These are phyloP conservation scores for Penicillium griseofulvum DNA, from an alignment of 2,329 filamentous ascomycete species.

Conservation along the genomic window DNA sequence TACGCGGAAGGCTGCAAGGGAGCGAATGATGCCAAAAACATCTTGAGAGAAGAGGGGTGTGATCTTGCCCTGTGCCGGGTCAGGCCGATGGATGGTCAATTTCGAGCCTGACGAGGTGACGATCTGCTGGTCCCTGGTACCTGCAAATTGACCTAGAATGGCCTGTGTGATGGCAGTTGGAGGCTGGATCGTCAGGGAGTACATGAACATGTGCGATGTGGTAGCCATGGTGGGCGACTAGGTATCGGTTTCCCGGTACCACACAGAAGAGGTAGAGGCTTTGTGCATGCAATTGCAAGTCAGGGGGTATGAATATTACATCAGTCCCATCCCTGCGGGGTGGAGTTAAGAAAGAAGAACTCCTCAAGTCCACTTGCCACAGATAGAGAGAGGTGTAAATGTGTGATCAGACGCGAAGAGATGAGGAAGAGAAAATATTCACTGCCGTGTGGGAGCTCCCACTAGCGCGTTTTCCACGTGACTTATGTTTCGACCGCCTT, in stretches of 20 bases:
- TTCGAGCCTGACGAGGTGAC: conserved; percentile 88
- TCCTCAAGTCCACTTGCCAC: conserved; percentile 28
- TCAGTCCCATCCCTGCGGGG: conserved; percentile 38
- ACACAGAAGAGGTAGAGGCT: conserved; percentile 7
- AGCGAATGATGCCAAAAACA: conserved; percentile 91
- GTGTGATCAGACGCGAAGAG: conserved; percentile 6
- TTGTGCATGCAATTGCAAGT: conserved; percentile 29
- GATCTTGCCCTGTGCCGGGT: conserved; percentile 81
- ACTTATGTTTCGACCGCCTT: conserved; percentile 38
- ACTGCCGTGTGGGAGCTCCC: conserved; percentile 26
- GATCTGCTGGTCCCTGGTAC: conserved; percentile 97
- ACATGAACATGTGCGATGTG: conserved; percentile 98
- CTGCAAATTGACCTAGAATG: conserved; percentile 90
- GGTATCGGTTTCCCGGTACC: conserved; percentile 21
- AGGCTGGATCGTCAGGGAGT: conserved; percentile 92
- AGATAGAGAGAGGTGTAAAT: not conserved
- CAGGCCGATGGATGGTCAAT: conserved; percentile 81
- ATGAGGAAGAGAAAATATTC: conserved; percentile 28
- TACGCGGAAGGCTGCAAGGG: conserved; percentile 82
- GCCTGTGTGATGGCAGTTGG: conserved; percentile 87
- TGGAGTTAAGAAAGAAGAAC: conserved; percentile 17
- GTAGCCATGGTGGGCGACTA: conserved; percentile 72
- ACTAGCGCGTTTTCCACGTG: conserved; percentile 22
- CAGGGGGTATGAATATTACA: conserved; percentile 27
- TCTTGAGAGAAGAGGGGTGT: conserved; percentile 85